phyloP scores from a whole-genome alignment of 2,329 filamentous ascomycete species.

The Fusarium newnesense region DNA sequence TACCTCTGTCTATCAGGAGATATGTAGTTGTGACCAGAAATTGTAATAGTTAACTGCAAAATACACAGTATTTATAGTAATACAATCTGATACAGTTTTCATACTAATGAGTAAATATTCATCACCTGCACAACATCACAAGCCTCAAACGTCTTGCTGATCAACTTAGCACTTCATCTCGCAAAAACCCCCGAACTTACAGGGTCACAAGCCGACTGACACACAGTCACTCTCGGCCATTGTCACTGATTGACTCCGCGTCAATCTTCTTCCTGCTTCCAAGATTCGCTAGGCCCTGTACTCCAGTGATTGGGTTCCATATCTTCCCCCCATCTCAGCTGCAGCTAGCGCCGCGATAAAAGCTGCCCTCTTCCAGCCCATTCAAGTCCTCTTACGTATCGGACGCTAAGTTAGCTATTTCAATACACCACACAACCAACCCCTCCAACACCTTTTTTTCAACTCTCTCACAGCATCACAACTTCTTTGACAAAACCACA shows the following conservation, averaged over 20 bases:
- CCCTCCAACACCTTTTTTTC: constrained; percentile 34
- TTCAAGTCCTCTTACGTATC: constrained; percentile 36
- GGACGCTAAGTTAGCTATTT: constrained; percentile 31
- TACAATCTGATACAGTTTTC: not conserved
- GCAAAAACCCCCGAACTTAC: constrained; percentile 15
- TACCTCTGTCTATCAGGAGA: not conserved
- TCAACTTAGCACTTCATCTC: constrained; percentile 17
- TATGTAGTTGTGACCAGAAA: not conserved
- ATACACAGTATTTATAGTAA: constrained; percentile 4
- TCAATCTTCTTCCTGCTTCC: constrained; percentile 44
- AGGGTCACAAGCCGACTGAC: constrained; percentile 47
- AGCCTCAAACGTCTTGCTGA: constrained; percentile 23
- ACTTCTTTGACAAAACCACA: constrained; percentile 43
- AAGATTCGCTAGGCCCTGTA: constrained; percentile 28
- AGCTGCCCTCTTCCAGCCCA: constrained; percentile 35
- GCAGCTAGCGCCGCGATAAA: constrained; percentile 44
- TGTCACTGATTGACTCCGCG: constrained; percentile 43
- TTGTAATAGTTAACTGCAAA: not conserved
- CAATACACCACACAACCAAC: constrained; percentile 35
- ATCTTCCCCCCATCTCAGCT: constrained; percentile 18
- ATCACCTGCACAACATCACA: constrained; percentile 38
- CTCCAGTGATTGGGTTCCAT: not conserved
- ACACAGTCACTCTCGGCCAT: constrained; percentile 38
- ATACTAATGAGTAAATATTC: constrained; percentile 14
- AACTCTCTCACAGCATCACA: constrained; percentile 28